Base-by-base conservation (phyloP, 2,329 filamentous ascomycete species). In the Trichoderma endophyticum region DNA sequence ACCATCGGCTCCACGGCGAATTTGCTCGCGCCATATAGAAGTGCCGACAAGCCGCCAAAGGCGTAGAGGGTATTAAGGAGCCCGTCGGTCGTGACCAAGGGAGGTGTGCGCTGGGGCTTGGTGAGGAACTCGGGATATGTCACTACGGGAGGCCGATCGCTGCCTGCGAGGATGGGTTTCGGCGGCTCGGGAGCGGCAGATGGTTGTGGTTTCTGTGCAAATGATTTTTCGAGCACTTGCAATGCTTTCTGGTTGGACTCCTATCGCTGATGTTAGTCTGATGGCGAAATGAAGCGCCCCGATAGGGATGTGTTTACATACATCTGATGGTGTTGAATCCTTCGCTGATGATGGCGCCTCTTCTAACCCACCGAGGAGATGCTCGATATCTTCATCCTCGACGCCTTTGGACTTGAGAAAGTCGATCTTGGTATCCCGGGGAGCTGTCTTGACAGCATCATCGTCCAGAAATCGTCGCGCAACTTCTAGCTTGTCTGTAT, bases 331-430 rank as follows among this genome's bases (percentile, higher is more conserved):
- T 18, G 36, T 30, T 6, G 66, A 26, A 36, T 70, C 66, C 24
- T 70, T 48, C 4, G 57, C n/a, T 14, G 57, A 32, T 36, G 36
- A 51, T n/a, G 57, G 15, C 26, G 56, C 30, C 18, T 62, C 59
- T 32, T 72, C 34, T 3, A 28, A 72, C 69, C 81, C 77, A 4
- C 74, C 78, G 18, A 97, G 82, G 8, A 97, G 84, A 64, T 84
- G 83, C 75, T 93, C 84, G 73, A 97, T 93, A 73, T 95, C 90
- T 36, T 86, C 84, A 5, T 87, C 83, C 4, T 82, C 83, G 8
- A 97, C 83, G 4, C 93, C 93, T 80, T 98, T 98, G 65, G 88
- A 89, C 77, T 90, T 87, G 1, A 98, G 83, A 76, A 97, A 97
- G 8, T 88, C 87, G 24, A 88, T 84, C 83, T 97, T 97, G 81